Evolutionary conservation across 306 rosid genomes (phyloP), one percentile per base, ranked within the genome.

Genomic region (Lupinus albus): DNA sequence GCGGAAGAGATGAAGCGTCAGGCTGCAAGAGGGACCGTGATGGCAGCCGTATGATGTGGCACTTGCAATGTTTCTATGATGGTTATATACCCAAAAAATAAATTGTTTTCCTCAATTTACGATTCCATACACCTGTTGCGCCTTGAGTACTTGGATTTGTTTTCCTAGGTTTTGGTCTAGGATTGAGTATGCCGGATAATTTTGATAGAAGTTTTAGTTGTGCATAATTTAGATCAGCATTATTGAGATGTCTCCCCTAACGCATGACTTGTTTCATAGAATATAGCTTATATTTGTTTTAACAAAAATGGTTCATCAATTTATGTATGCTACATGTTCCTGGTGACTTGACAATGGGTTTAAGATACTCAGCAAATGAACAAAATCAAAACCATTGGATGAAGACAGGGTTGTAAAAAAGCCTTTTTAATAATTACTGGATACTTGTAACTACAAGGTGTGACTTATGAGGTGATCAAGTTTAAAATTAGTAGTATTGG

Each of bases 11-110:
- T 84, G 84, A 90, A 79, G 81, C 94, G 83, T 9, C 82, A 84
- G n/a, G 97, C 99, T 33, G 84, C 96, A 13, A 85, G 89, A 82
- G 80, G 84, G 33, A 81, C 98, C 53, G 74, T 92, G 96, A 89
- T 78, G 96, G 87, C 94, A 38, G 95, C 97, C 38, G 78, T 93
- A 51, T 89, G 77, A 89, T 11, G 57, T 51, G 32, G 67, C 48
- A 56, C 64, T 47, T 45, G 18, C 41, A 64, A 61, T 47, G 36
- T 35, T 53, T 49, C 67, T 32, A 39, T 10, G 13, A 51, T 25
- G 30, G 30, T 25, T 59, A 55, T 59, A 55, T 44, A 35, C 57
- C 69, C 1, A 0, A 3, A 25, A 25, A 52, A 39, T 35, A 33
- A 5, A 5, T 4, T 41, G 57, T 68, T 81, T 74, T 63, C 63